Base-by-base conservation (phyloP, 2,329 filamentous ascomycete genomes). In the Fusarium chuoi region DNA sequence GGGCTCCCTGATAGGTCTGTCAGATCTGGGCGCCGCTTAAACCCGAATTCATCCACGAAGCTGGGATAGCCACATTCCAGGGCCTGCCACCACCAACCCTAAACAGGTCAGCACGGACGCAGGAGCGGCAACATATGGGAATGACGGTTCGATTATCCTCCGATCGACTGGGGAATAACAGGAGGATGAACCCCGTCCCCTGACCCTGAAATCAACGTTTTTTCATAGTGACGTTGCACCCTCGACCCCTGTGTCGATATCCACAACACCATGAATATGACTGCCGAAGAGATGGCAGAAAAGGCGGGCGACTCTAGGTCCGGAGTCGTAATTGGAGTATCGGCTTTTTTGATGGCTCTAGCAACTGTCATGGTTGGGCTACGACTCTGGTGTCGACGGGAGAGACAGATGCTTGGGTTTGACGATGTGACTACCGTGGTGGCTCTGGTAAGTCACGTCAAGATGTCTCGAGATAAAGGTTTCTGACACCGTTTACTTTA, bases 331-430 rank as follows among this genome's bases (percentile, higher is more conserved):
- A 59, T 74, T 20, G 42, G 22, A 7, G 59, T 67, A 5, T 57
- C 39, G 4, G 28, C 51, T 8, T 15, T 36, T 5, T n/a, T 74
- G 15, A 68, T 77, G 26, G 46, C 13, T 18, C 14, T 77, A 2
- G 39, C 41, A 12, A 26, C n/a, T 6, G 9, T 61, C 7, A 36
- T 77, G 44, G 70, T 77, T 7, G 61, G 28, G 0, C 2, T 77
- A 24, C 65, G 75, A 12, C 36, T 77, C 1, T 60, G 56, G 52
- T 77, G 65, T 38, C 73, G 75, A 4, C 41, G n/a, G 2, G 11
- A 60, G 4, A 64, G 59, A 7, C 51, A 62, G 13, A 24, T 59
- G 3, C 28, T 67, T 5, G 75, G 73, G 0, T 30, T 65, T 15
- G 75, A 77, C 15, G 75, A 77, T 18, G 11, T 57, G 1, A 57